Evolutionary conservation across 2,329 filamentous ascomycete genomes (phyloP), one percentile per base, ranked within the genome.

Genomic region (Penicillium sp.): DNA sequence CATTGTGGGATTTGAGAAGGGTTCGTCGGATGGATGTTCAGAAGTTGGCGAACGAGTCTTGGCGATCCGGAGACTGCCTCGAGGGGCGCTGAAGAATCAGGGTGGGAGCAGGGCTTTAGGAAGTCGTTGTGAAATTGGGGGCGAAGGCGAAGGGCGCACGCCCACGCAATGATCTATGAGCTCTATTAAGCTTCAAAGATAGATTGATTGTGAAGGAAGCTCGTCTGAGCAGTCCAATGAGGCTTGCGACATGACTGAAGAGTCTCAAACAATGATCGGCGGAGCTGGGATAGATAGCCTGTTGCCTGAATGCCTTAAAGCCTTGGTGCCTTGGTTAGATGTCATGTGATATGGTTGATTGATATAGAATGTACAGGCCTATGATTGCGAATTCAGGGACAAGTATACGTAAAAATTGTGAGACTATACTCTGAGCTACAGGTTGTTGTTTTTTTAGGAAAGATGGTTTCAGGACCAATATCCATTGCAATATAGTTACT

Each of bases 1-100:
- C 72, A 75, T 75, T 42, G 54, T 62, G 36, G 52, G 21, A 7
- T 36, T 15, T 24, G 31, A 13, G 45, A 45, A 45, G 23, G 13
- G 24, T 24, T 39, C 21, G 33, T 31, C 7, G 12, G 6, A 12
- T 10, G 8, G 13, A 10, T 3, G 16, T 13, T 15, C 16, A 15
- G 15, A 8, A 26, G 21, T 6, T 46, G 12, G 39, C 15, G 18
- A 43, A n/a, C 13, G 13, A 1, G 47, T 31, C 42, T 13, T 43
- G 28, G 23, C 8, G 42, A 31, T 33, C 10, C 13, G 13, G n/a
- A 16, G 33, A 15, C 16, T 44, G 46, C 38, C 38, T 51, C 43
- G 45, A 54, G 43, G 36, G 18, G 21, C 24, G 36, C 21, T 42
- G 49, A 15, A 43, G 47, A 41, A 23, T 34, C 36, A 43, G 51